Base-by-base conservation (phyloP, 345 rosid species). In the Raphanus sativus region DNA sequence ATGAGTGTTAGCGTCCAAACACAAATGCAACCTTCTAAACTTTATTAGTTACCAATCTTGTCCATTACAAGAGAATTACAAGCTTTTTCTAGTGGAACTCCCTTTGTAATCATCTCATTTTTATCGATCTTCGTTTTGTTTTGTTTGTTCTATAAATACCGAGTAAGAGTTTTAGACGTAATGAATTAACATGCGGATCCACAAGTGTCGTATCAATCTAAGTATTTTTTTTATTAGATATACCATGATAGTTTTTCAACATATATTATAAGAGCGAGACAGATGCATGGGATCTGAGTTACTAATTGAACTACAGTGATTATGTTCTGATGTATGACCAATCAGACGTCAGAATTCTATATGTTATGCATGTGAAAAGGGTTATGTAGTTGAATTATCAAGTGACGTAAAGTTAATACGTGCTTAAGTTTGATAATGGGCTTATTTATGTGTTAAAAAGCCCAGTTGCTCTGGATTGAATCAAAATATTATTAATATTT, bases 41-140 rank as follows among this genome's bases (percentile, higher is more conserved):
- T 79, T 79, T 77, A 52, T 73, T 79, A 67, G 78, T 79, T 79
- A 67, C 66, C 82, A 79, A 73, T 73, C 82, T 79, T 73, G 52
- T 79, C 82, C 42, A 78, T 78, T 52, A 54, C 38, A 54, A 67
- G 29, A 50, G 65, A 73, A 68, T 59, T 50, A 67, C 74, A 73
- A 60, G 69, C 55, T 50, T 34, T 78, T 60, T 72, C 26, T 28
- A 60, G 62, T 52, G 69, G 74, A 67, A 68, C 65, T 54, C 52
- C 5, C 59, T 62, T 68, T 61, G 70, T 62, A 62, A 26, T 68
- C 70, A 50, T 73, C 81, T 78, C 74, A 61, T 50, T 72, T 78
- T 32, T 24, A 45, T 71, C 45, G 63, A 45, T 59, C 42, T 78
- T 60, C 36, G 55, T 77, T 40, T 30, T 45, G 52, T 67, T 67